Percentiles rank a stretch among this genome's conserved stretches.
Conservation (phyloP, 129 eudicot species). For the Oenanthe sinensis region DNA sequence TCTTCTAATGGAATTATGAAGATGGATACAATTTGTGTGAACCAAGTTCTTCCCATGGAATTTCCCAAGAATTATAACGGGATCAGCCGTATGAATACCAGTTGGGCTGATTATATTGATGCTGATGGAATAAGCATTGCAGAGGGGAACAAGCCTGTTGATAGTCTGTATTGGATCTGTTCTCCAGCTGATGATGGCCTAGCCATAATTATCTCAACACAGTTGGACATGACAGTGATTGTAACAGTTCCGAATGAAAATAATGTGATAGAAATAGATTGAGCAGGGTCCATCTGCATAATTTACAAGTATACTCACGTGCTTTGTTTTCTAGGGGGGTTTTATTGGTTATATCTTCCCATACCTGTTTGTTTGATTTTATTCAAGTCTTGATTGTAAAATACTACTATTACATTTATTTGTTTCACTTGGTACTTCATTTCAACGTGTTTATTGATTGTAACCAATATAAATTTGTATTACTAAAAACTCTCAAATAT, state of each 20-base stretch:
- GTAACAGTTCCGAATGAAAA: not conserved
- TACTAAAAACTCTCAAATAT: no score
- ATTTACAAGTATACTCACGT: no score
- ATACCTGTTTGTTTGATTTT: no score
- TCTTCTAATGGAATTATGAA: not conserved
- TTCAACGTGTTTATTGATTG: no score
- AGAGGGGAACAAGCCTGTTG: constrained; percentile 18
- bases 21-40: constrained; percentile 4
- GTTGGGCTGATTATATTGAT: constrained; percentile 27
- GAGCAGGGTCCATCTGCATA: not conserved
- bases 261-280: not conserved
- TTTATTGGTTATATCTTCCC: no score
- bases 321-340: no score
- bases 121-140: constrained; percentile 12
- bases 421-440: no score
- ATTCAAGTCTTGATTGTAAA: no score
- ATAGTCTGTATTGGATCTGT: constrained; percentile 20
- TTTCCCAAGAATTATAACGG: not conserved
- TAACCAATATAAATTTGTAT: no score
- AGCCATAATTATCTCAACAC: not conserved
- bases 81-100: not conserved
- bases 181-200: constrained; percentile 12
- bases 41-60: not conserved
- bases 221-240: not conserved
- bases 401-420: no score